Conservation (phyloP, 306 rosid species). For the Boehmeria nivea region DNA sequence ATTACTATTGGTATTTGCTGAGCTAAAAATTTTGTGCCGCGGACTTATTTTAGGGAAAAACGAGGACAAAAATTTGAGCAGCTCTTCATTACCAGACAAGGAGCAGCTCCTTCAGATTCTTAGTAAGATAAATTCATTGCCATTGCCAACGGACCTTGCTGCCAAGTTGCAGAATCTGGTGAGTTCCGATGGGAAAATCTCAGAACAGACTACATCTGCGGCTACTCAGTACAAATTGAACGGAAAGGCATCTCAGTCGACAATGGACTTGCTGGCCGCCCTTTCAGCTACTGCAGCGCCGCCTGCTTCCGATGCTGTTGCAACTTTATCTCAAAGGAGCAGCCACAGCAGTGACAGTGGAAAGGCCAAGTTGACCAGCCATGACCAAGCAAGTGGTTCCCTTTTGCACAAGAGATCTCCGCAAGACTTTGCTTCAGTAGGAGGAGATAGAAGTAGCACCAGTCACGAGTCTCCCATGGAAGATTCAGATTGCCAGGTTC, state of each 20-base stretch:
- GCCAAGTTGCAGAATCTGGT: slow-evolving; percentile 65
- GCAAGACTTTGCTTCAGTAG: slow-evolving; percentile 49
- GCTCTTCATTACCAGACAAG: slow-evolving; percentile 49
- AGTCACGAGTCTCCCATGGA: slow-evolving; percentile 78
- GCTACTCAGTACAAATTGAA: slow-evolving; percentile 46
- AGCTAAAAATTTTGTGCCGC: slow-evolving; percentile 16
- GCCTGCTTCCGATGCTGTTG: slow-evolving; percentile 45
- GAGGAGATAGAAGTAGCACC: slow-evolving; percentile 79
- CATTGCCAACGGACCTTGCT: slow-evolving; percentile 69
- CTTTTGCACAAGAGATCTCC: slow-evolving; percentile 34
- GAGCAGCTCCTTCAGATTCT: slow-evolving; percentile 79
- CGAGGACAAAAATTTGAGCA: slow-evolving; percentile 46
- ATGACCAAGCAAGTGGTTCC: slow-evolving; percentile 36
- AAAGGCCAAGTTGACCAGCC: slow-evolving; percentile 40
- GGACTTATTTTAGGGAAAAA: slow-evolving; percentile 43
- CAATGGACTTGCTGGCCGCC: slow-evolving; percentile 68
- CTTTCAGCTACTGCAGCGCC: slow-evolving; percentile 67
- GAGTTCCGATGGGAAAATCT: slow-evolving; percentile 35
- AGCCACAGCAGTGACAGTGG: slow-evolving; percentile 63
- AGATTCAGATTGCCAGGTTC: slow-evolving; percentile 62
- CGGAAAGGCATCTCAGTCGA: slow-evolving; percentile 44
- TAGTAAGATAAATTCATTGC: slow-evolving; percentile 56
- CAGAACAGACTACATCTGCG: slow-evolving; percentile 30
- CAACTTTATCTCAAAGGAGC: slow-evolving; percentile 48
- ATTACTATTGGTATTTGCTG: not conserved